Conservation (phyloP, 176 grass and related monocot genomes). For the Lolium multiflorum region DNA sequence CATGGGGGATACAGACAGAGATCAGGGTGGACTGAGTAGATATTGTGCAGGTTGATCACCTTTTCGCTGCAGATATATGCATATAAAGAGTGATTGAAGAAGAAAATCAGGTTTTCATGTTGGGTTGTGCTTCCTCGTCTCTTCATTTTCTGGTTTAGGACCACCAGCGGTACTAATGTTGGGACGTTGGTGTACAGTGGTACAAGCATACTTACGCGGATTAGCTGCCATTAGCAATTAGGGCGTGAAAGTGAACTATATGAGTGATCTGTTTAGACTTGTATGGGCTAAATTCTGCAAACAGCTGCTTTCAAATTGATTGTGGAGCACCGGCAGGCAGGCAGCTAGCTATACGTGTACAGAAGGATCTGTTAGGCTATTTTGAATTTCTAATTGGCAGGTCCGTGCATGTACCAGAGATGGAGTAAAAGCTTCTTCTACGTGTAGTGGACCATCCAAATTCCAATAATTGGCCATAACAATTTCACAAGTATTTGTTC, state of each 20-base stretch:
- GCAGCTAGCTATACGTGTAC: not conserved
- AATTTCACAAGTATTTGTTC: not conserved
- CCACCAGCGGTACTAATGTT: not conserved
- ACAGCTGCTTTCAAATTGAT: not conserved
- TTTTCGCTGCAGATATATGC: conserved; percentile 43
- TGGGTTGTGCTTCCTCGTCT: not conserved
- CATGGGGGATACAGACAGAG: conserved; percentile 28
- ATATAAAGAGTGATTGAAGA: conserved; percentile 44
- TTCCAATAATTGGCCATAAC: conserved; percentile 9
- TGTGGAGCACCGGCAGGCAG: not conserved
- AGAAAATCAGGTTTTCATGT: conserved; percentile 3
- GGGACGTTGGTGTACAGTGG: not conserved
- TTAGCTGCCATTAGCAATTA: conserved; percentile 19
- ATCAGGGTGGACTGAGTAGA: conserved; percentile 36
- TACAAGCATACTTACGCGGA: not conserved
- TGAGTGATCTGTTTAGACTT: conserved; percentile 10
- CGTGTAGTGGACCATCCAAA: not conserved
- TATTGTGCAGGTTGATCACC: conserved; percentile 49
- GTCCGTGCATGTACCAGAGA: not conserved
- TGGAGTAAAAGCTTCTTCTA: conserved; percentile 4
- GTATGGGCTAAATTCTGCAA: not conserved
- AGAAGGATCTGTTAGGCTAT: not conserved
- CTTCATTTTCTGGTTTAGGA: not conserved
- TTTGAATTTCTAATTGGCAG: not conserved
- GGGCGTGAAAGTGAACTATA: conserved; percentile 29